Evolutionary conservation across 164 flowering plant genomes (phyloP).

Genomic region (Saururus chinensis): DNA sequence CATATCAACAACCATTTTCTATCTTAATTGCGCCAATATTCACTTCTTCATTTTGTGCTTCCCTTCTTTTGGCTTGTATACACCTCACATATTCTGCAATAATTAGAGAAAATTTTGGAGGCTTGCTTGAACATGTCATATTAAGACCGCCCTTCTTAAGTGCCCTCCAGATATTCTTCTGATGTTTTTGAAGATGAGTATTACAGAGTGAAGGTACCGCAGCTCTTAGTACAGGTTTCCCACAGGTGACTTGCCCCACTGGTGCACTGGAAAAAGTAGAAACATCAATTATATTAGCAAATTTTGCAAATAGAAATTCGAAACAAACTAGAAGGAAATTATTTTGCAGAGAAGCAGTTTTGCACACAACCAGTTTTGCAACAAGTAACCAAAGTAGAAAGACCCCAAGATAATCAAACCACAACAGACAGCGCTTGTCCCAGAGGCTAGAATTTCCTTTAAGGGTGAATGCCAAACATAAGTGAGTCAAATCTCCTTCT

Average conservation of each 20-base stretch:
- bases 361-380: too few relatives aligned
- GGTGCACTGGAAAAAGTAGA: constrained; percentile 28
- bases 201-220: constrained; percentile 50
- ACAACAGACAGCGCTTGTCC: too few relatives aligned
- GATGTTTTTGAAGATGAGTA: constrained; percentile 48
- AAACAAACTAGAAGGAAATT: background rate
- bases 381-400: too few relatives aligned
- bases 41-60: constrained; percentile 14
- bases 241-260: constrained; percentile 44
- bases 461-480: too few relatives aligned
- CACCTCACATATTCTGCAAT: constrained; percentile 62
- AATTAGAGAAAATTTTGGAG: constrained; percentile 64
- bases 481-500: too few relatives aligned
- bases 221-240: constrained; percentile 57
- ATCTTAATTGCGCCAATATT: constrained; percentile 20
- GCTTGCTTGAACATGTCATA: constrained; percentile 44
- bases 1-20: constrained; percentile 16
- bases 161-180: constrained; percentile 41
- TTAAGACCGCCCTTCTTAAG: constrained; percentile 71
- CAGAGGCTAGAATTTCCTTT: too few relatives aligned
- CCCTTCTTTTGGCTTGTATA: constrained; percentile 61
- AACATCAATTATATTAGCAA: too few relatives aligned
- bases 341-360: too few relatives aligned
- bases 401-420: too few relatives aligned
- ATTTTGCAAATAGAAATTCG: background rate